Percentiles rank a stretch among this genome's conserved stretches.
These are phyloP conservation scores for Chenopodium formosanum DNA, from an alignment of 148 eudicot genomes.

Conservation along the genomic window DNA sequence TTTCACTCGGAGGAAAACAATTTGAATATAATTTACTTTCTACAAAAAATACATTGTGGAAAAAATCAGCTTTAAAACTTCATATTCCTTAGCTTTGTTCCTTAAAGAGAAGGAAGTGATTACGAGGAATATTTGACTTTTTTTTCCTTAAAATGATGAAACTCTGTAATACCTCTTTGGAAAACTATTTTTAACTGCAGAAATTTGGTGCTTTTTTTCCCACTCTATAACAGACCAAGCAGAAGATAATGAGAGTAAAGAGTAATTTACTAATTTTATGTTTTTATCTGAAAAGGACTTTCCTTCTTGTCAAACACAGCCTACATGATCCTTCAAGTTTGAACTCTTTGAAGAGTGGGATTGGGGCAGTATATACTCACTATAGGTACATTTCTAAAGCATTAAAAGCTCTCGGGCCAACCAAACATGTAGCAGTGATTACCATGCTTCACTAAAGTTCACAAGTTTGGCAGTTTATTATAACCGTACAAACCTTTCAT, in stretches of 20 bases:
- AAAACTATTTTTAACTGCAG: background rate
- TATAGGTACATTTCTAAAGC: background rate
- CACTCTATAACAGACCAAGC: background rate
- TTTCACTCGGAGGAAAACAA: background rate
- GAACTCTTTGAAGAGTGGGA: background rate
- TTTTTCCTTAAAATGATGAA: background rate
- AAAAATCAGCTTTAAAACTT: background rate
- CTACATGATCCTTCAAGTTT: background rate
- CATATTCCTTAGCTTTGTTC: background rate
- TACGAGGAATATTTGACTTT: background rate
- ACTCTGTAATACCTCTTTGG: background rate
- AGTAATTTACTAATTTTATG: too few relatives aligned
- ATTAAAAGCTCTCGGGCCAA: background rate
- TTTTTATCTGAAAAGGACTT: background rate
- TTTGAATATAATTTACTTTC: background rate
- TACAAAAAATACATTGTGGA: background rate
- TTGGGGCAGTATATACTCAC: background rate
- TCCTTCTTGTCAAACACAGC: background rate
- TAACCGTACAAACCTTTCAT: conserved; percentile 63
- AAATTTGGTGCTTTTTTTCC: background rate
- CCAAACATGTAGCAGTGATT: background rate
- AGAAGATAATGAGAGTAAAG: background rate
- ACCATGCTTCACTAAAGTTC: background rate
- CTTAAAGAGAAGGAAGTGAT: background rate
- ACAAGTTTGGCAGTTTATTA: background rate